Evolutionary conservation across 768 basidiomycete species (phyloP), one percentile per base, ranked within the genome.

Genomic region (Infundibulicybe gibba): DNA sequence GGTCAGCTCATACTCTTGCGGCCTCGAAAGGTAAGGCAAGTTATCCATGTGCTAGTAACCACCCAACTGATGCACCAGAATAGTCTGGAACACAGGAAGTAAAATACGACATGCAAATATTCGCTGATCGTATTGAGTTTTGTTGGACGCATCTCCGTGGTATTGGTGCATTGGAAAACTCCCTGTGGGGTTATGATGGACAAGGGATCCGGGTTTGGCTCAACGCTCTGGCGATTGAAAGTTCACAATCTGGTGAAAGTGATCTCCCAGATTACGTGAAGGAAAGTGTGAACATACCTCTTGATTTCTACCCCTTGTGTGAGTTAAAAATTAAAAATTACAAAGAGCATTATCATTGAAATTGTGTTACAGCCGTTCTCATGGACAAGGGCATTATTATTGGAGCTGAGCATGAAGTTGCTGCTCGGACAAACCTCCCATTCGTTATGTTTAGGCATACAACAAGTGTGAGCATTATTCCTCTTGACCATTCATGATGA

Each of bases 381-480:
- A 98, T 98, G 94, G 94, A 97, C 64, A 99, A 97, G 61, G 95
- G 94, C 1, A 97, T 99, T 54, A 93, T 99, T 53, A 94, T 97
- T 54, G 95, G 95, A 6, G 90, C 88, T 20, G 94, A 97, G 54
- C 82, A 94, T 48, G 95, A 99, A 63, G 79, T 81, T 2, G 85
- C 82, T 2, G 75, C 85, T 13, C 77, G 90, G 44, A 67, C 75
- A 19, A 88, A 85, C 47, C 69, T 97, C 8, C 81, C 93, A 2
- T 97, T 97, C 61, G 85, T 87, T 12, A 85, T 94, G 70, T 97
- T 95, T 68, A 79, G 93, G 43, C 88, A 95, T 64, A 79, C 87
- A 15, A 97, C 93, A 0, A 92, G 87, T 55, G 93, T 94, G 55
- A 54, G 87, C 70, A 38, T 41, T 44, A n/a, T n/a, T n/a, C n/a